Evolutionary conservation across 805 yeast species (phyloP), one percentile per base, ranked within the genome.

Genomic region (Metschnikowia sp.): DNA sequence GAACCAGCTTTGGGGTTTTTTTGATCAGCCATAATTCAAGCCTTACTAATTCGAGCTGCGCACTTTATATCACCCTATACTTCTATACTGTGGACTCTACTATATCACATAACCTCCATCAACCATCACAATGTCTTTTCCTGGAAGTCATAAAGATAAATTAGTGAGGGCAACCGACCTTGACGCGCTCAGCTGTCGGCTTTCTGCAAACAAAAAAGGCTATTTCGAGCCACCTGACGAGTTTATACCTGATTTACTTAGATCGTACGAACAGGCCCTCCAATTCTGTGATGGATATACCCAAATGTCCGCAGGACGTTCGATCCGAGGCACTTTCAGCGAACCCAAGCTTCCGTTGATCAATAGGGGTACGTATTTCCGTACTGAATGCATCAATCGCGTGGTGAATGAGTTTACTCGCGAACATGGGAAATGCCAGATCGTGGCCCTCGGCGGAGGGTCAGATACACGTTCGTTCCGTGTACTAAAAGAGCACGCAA

Each of bases 401-500:
- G 64, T 79, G 0, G 63, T 82, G 3, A 61, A 70, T 2, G 56
- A 61, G 18, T 83, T 81, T 51, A 40, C 81, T 2, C 39, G 31
- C 31, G 52, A 52, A 3, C 60, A 68, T 47, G 50, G 46, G 39
- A 38, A 45, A 18, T 64, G 78, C 39, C 84, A 85, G 58, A 75
- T 86, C 12, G 66, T 87, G 1, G 84, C 89, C 1, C 60, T 86
- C n/a, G 95, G 95, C 0, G 84, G 91, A 2, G 95, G 95, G 5
- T 83, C 88, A 12, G 95, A 87, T 57, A 84, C 94, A 0, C 61
- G 92, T 44, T 75, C 78, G 12, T 85, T 86, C 59, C 62, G 70
- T 9, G 50, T 81, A 12, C 61, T 86, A 36, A 58, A 66, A 7
- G 39, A 62, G 5, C 44, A 66, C 40, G 33, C 53, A 2, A 32